Conservation (phyloP, 225 moss, liverwort and hornwort genomes). For the Polytrichum commune region DNA sequence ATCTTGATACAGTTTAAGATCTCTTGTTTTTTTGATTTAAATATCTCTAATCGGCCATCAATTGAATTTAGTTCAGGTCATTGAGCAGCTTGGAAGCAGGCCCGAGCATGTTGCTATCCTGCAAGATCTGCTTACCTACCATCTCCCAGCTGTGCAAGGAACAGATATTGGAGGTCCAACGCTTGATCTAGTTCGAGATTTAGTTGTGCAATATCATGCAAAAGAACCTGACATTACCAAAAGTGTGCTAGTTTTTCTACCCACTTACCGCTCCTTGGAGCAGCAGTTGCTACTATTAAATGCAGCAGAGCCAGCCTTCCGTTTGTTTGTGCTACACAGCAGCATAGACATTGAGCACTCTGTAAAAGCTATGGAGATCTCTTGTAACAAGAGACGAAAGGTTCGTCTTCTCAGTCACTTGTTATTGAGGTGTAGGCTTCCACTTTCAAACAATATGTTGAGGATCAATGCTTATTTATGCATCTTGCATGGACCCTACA, state of each 20-base stretch:
- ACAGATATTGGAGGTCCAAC: slow-evolving; percentile 40
- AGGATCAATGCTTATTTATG: background rate
- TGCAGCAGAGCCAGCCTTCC: slow-evolving; percentile 21
- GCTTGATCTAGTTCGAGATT: slow-evolving; percentile 39
- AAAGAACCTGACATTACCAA: slow-evolving; percentile 44
- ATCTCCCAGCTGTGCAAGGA: slow-evolving; percentile 30
- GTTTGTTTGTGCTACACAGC: slow-evolving; percentile 59
- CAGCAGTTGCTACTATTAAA: slow-evolving; percentile 51
- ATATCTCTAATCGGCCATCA: background rate
- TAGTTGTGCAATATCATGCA: slow-evolving; percentile 47
- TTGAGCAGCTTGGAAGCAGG: slow-evolving; percentile 44
- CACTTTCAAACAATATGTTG: slow-evolving; percentile 1
- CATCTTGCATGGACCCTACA: slow-evolving; percentile 1
- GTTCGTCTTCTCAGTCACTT: slow-evolving; percentile 11
- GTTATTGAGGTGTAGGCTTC: slow-evolving; percentile 3
- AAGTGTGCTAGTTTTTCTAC: slow-evolving; percentile 57
- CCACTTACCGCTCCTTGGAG: slow-evolving; percentile 60
- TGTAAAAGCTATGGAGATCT: slow-evolving; percentile 60
- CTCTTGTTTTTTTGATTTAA: background rate
- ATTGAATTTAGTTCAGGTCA: slow-evolving; percentile 27
- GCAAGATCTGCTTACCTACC: slow-evolving; percentile 15
- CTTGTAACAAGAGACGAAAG: slow-evolving; percentile 47
- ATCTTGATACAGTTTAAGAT: no score
- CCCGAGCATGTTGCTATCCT: slow-evolving; percentile 34
- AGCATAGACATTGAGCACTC: slow-evolving; percentile 67